These are phyloP conservation scores for Cryphonectria japonica DNA, from an alignment of 2,329 filamentous ascomycete species.

Conservation along the genomic window DNA sequence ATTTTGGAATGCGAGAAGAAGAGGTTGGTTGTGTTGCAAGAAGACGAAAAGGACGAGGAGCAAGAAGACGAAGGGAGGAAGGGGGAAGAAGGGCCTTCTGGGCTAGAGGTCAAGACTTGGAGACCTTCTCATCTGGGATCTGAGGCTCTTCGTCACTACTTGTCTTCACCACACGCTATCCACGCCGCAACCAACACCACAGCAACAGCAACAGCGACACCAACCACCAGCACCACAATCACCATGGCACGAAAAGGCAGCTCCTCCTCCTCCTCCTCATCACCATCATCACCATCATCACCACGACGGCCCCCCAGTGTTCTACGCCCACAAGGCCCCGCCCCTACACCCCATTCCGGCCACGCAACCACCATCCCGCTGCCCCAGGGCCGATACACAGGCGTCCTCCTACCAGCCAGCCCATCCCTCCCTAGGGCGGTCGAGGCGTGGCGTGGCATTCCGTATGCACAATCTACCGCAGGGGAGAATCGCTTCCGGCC, in stretches of 20 bases:
- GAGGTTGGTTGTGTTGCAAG: not conserved
- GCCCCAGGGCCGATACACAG: constrained; percentile 47
- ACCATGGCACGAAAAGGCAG: constrained; percentile 16
- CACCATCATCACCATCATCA: not conserved
- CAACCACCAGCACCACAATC: not conserved
- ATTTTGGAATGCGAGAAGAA: not conserved
- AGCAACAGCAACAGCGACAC: not conserved
- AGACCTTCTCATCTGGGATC: not conserved
- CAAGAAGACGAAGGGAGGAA: too few species aligned
- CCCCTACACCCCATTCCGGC: constrained; percentile 19
- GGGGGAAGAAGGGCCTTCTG: not conserved
- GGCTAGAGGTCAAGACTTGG: not conserved
- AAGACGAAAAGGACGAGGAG: not conserved
- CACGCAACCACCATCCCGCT: constrained; percentile 37
- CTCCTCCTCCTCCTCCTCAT: not conserved
- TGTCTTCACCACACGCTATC: not conserved
- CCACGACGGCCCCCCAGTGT: constrained; percentile 6
- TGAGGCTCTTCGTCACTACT: not conserved
- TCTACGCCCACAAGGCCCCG: constrained; percentile 20
- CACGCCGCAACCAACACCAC: not conserved
- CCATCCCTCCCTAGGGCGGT: constrained; percentile 44
- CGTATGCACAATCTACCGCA: constrained; percentile 49
- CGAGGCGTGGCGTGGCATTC: constrained; percentile 54
- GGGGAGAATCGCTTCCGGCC: constrained; percentile 51
- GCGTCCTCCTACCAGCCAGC: constrained; percentile 39